Evolutionary conservation across 2,329 filamentous ascomycete species (phyloP).

Genomic region (Penicillium sp.): DNA sequence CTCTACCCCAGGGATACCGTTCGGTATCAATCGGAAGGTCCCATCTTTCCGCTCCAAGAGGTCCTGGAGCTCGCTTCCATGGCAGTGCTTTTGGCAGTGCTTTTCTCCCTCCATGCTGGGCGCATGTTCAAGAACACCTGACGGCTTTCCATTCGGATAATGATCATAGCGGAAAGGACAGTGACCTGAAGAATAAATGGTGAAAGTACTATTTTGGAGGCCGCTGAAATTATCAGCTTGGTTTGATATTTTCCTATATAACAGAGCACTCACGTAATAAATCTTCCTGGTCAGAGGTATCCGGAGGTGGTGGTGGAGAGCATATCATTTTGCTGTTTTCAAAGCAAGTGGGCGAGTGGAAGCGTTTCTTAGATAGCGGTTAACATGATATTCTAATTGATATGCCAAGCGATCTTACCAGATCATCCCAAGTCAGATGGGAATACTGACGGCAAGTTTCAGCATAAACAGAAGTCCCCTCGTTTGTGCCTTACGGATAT

Average conservation of each 20-base stretch:
- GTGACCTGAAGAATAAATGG: conserved; percentile 50
- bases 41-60: conserved; percentile 27
- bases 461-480: conserved; percentile 49
- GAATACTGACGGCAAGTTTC: conserved; percentile 58
- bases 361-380: conserved; percentile 4
- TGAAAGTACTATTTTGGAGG: conserved; percentile 52
- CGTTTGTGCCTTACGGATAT: conserved; percentile 50
- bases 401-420: background rate
- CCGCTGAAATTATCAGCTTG: conserved; percentile 24
- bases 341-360: conserved; percentile 10
- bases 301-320: conserved; percentile 9
- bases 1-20: conserved; percentile 43
- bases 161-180: conserved; percentile 32
- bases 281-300: conserved; percentile 6
- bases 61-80: background rate
- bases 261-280: background rate
- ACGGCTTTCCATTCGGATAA: conserved; percentile 4
- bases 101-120: conserved; percentile 7
- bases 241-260: background rate
- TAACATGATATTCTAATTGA: background rate
- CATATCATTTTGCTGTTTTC: conserved; percentile 13
- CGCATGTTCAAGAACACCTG: conserved; percentile 5
- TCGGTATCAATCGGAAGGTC: conserved; percentile 41
- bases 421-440: conserved; percentile 44
- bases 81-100: background rate